Evolutionary conservation across 2,329 filamentous ascomycete genomes (phyloP).

Genomic region (Diplodia sapinea): DNA sequence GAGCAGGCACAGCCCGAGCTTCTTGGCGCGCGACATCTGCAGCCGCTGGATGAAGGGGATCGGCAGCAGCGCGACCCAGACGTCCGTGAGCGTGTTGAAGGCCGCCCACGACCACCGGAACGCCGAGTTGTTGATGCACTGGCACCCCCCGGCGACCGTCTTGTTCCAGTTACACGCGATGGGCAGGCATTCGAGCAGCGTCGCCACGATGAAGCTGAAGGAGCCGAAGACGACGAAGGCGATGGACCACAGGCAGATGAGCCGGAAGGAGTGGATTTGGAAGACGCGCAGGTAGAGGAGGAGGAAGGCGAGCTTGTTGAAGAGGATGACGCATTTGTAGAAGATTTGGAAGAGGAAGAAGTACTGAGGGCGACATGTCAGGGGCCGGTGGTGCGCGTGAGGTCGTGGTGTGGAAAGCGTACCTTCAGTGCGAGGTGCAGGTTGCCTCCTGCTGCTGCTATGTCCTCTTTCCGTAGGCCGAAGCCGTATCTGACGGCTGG

Average conservation of each 20-base stretch:
- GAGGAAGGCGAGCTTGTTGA: constrained; percentile 40
- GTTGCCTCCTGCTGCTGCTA: constrained; percentile 35
- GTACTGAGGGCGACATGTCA: constrained; percentile 30
- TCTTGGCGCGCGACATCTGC: constrained; percentile 32
- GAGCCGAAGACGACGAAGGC: constrained; percentile 32
- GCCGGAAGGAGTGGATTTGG: constrained; percentile 35
- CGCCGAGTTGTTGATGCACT: constrained; percentile 26
- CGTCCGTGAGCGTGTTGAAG: constrained; percentile 34
- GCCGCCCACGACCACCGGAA: constrained; percentile 32
- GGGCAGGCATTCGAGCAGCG: constrained; percentile 38
- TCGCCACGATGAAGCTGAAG: constrained; percentile 35
- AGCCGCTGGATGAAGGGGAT: constrained; percentile 32
- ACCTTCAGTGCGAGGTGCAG: constrained; percentile 36
- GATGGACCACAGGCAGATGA: constrained; percentile 35
- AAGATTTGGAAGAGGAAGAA: constrained; percentile 39
- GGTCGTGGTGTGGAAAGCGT: not conserved
- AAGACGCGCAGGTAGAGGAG: constrained; percentile 40
- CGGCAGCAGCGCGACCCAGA: constrained; percentile 32
- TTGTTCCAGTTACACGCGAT: constrained; percentile 34
- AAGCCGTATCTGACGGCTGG: constrained; percentile 38
- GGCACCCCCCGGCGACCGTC: not conserved
- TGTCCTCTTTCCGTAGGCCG: constrained; percentile 35
- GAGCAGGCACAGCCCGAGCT: constrained; percentile 29
- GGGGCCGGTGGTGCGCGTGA: not conserved
- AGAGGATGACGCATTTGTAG: constrained; percentile 38